These are phyloP conservation scores for Niveomyces coronatus DNA, from an alignment of 2,329 filamentous ascomycete species.

Conservation along the genomic window DNA sequence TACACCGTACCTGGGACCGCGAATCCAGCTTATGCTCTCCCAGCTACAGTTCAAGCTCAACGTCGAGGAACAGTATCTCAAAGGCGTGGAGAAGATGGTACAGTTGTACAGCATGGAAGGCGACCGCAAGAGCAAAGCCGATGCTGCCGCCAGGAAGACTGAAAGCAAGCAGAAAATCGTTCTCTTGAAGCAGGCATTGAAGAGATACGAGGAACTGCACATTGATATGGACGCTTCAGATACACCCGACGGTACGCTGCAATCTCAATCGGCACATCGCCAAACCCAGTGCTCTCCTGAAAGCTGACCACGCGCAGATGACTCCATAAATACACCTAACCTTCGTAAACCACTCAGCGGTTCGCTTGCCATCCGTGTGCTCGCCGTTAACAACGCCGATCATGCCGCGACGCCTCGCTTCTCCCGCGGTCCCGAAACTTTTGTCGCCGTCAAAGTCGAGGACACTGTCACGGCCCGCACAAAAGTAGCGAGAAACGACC, in stretches of 20 bases:
- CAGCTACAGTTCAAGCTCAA: slow-evolving; percentile 98
- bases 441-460: slow-evolving; percentile 93
- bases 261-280: not conserved
- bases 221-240: slow-evolving; percentile 80
- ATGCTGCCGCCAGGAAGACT: slow-evolving; percentile 78
- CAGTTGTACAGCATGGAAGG: slow-evolving; percentile 95
- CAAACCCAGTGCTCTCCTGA: slow-evolving; percentile 15
- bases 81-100: slow-evolving; percentile 98
- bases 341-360: slow-evolving; percentile 93
- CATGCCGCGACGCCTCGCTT: slow-evolving; percentile 80
- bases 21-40: slow-evolving; percentile 97
- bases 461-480: slow-evolving; percentile 86
- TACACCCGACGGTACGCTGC: slow-evolving; percentile 62
- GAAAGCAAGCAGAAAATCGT: slow-evolving; percentile 99
- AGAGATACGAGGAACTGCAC: slow-evolving; percentile 94
- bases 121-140: slow-evolving; percentile 87
- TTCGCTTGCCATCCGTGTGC: slow-evolving; percentile 74
- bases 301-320: slow-evolving; percentile 48
- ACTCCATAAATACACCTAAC: slow-evolving; percentile 92
- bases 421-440: slow-evolving; percentile 84
- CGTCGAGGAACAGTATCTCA: slow-evolving; percentile 97
- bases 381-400: slow-evolving; percentile 88
- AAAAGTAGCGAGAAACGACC: slow-evolving; percentile 72
- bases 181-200: slow-evolving; percentile 86
- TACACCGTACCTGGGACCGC: slow-evolving; percentile 85